These are phyloP conservation scores for Apiotrichum porosum DNA, from an alignment of 1,284 basidiomycete species.

Conservation along the genomic window DNA sequence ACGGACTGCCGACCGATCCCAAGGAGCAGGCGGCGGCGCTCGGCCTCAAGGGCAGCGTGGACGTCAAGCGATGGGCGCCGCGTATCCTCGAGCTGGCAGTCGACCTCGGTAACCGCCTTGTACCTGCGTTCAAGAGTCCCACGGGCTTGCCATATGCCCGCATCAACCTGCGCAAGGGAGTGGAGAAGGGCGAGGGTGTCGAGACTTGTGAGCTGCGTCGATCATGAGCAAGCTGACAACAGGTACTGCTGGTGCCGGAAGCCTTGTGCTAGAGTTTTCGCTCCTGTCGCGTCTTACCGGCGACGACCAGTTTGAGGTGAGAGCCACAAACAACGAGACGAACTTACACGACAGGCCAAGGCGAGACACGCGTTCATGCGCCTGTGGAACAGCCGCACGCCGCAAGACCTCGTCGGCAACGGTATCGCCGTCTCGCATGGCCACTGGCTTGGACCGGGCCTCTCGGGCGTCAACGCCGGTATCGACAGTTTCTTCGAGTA, in stretches of 20 bases:
- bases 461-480: slow-evolving; percentile 80
- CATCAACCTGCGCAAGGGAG: slow-evolving; percentile 51
- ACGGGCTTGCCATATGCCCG: slow-evolving; percentile 87
- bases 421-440: slow-evolving; percentile 66
- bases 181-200: slow-evolving; percentile 36
- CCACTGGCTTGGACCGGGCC: slow-evolving; percentile 57
- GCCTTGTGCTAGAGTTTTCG: slow-evolving; percentile 86
- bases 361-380: slow-evolving; percentile 72
- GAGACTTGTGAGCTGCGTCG: slow-evolving; percentile 40
- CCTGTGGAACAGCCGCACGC: slow-evolving; percentile 80
- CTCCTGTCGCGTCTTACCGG: slow-evolving; percentile 81
- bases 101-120: slow-evolving; percentile 74
- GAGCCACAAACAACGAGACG: slow-evolving; percentile 23
- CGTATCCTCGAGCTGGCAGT: slow-evolving; percentile 68
- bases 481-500: slow-evolving; percentile 94
- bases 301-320: slow-evolving; percentile 78
- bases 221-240: slow-evolving; percentile 63
- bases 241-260: slow-evolving; percentile 89
- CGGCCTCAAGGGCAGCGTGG: slow-evolving; percentile 13
- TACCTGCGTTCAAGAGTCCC: slow-evolving; percentile 81
- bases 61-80: slow-evolving; percentile 68
- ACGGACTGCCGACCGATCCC: slow-evolving; percentile 45
- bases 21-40: slow-evolving; percentile 17
- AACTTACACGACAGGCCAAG: slow-evolving; percentile 5
- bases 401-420: slow-evolving; percentile 78